Base-by-base conservation (phyloP, 192 early-diverging fungal species). In the Umbelopsis ramanniana region DNA sequence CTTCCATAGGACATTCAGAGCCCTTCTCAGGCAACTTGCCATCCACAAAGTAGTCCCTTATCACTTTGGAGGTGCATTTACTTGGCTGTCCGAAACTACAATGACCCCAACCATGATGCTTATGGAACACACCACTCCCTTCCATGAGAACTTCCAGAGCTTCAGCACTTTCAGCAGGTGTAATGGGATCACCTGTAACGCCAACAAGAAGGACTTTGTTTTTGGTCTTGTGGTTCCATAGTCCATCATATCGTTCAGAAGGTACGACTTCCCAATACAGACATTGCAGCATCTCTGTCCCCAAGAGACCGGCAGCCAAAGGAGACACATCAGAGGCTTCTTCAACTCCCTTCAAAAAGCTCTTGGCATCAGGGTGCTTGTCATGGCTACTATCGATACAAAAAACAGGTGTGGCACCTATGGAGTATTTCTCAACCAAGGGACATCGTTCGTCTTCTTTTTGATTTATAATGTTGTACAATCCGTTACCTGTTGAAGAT, bases 51-150 rank as follows among this genome's bases (percentile, higher is more conserved):
- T 69, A 81, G 12, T 66, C 50, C 9, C 29, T 35, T 46, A 81
- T 72, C 48, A 68, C 52, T 0, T 75, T 45, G 22, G 26, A 71
- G 2, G 81, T 81, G 72, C 83, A 85, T 17, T 66, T 63, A 38
- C 73, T 69, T 14, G 71, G 55, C 71, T 83, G 81, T 1, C 60
- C 68, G 12, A 71, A 1, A 23, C 79, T 81, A 40, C 72, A 75
- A 63, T 85, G 83, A 3, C 83, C 83, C 69, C 81, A 79, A n/a
- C 70, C 83, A 45, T 78, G 57, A 26, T 82, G 77, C 4, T 43
- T 54, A 15, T 81, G 52, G 19, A 85, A 55, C 6, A 81, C 72
- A 7, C 77, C 77, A 69, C 78, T 77, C 2, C 69, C 72, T 9
- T 78, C 72, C 69, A 79, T 70, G 11, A 81, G 14, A 17, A 11